A percentile compares a stretch with the other conserved stretches of the same genome.
Evolutionary conservation across 345 rosid species (phyloP).

Genomic region (Corchorus olitorius): DNA sequence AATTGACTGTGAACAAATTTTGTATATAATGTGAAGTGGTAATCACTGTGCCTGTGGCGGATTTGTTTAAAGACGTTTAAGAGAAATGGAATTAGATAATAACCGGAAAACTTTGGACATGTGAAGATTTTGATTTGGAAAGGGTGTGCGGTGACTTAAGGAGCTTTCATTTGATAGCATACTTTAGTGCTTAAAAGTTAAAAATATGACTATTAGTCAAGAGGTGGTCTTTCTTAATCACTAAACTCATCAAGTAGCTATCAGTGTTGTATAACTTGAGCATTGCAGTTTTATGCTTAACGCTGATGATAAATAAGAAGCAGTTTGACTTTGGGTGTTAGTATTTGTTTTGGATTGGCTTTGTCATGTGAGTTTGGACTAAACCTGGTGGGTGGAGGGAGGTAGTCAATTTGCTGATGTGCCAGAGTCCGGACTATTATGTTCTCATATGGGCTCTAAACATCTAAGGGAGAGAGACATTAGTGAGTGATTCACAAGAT

Average conservation of each 20-base stretch:
- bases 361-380: not conserved
- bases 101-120: not conserved
- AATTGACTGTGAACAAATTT: not conserved
- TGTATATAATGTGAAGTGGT: not conserved
- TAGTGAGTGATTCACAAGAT: not conserved
- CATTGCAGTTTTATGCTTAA: not conserved
- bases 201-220: not conserved
- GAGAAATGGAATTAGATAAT: not conserved
- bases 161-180: not conserved
- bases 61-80: not conserved
- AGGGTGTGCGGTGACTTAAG: not conserved
- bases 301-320: not conserved
- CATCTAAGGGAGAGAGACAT: not conserved
- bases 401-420: not conserved
- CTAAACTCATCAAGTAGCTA: not conserved
- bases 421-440: conserved; percentile 1
- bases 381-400: not conserved
- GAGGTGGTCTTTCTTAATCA: not conserved
- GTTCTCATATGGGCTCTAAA: not conserved
- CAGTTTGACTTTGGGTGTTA: not conserved
- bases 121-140: not conserved
- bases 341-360: not conserved
- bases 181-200: not conserved
- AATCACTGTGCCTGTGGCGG: not conserved
- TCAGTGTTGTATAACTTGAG: not conserved